Evolutionary conservation across 1,284 basidiomycete genomes (phyloP).

Genomic region (Malassezia yamatoensis): DNA sequence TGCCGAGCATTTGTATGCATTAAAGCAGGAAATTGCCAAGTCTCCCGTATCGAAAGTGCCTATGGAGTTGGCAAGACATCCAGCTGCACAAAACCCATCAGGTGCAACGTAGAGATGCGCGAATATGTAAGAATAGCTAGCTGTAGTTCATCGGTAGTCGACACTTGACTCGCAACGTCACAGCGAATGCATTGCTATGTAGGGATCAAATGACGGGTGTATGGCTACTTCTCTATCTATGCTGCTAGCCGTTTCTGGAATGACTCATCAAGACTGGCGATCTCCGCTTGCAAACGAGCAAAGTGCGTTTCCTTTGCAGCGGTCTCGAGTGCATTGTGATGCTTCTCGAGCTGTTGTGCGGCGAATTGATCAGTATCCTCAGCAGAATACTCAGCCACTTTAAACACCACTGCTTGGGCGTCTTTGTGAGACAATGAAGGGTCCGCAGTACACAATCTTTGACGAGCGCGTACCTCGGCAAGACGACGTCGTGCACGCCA

Average conservation of each 20-base stretch:
- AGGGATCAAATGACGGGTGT: no score
- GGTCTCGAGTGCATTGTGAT: constrained; percentile 22
- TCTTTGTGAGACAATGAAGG: constrained; percentile 36
- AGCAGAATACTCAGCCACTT: constrained; percentile 18
- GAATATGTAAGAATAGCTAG: background rate
- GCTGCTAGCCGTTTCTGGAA: constrained; percentile 19
- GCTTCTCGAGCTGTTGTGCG: constrained; percentile 36
- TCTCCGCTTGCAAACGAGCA: constrained; percentile 32
- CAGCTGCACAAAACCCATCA: constrained; percentile 21
- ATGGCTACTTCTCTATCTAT: background rate
- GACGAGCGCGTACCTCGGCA: constrained; percentile 30
- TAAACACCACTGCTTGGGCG: constrained; percentile 28
- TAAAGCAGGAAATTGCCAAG: constrained; percentile 36
- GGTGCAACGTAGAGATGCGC: background rate
- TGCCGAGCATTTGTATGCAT: constrained; percentile 69
- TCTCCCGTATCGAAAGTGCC: constrained; percentile 32
- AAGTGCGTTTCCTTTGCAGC: constrained; percentile 32
- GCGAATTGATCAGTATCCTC: constrained; percentile 34
- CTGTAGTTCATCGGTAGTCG: background rate
- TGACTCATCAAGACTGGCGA: constrained; percentile 38
- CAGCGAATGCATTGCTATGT: no score
- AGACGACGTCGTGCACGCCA: constrained; percentile 68
- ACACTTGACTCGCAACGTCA: no score
- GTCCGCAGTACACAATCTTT: constrained; percentile 39
- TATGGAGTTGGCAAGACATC: constrained; percentile 26